Evolutionary conservation across 306 rosid genomes (phyloP), one percentile per base, ranked within the genome.

Genomic region (Hippophae tibetana): DNA sequence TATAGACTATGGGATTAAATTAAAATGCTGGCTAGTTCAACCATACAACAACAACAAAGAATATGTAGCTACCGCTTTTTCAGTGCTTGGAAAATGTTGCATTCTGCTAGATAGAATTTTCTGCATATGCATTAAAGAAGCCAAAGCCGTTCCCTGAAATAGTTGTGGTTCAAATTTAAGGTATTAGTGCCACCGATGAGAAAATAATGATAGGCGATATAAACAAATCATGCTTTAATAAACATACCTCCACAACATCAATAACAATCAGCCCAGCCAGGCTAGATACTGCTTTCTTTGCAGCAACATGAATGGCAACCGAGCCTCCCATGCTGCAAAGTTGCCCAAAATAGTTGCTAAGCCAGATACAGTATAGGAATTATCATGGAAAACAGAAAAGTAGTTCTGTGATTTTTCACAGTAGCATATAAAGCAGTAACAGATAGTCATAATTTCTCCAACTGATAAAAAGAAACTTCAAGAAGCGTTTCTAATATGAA

Each of bases 121-220:
- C 80, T 88, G 99, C 99, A 88, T 92, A 68, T 92, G 99, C 54
- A 85, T 76, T 62, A 92, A 76, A 11, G 96, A 92, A 67, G 95
- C 88, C 89, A 92, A 80, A 42, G 99, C 96, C 61, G 99, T 85
- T 80, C 99, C 99, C 99, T 92, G 85, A 80, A 76, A 61, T 71
- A 47, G 52, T 65, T 52, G 54, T 66, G 68, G 69, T 54, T 57
- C 62, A 54, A 48, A 69, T 64, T 27, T 45, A 53, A 53, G 63
- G 65, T 55, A 18, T 56, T 58, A 42, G 18, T 50, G 60, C 54
- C 54, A 47, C 10, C 6, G 53, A 6, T 12, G 62, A 64, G 65
- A 13, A 56, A 67, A 54, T 50, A 25, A 60, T 71, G 61, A 61
- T 49, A 52, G 54, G 49, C 49, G 69, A 43, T 8, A 38, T 31